Conservation (phyloP, 1,139 yeast genomes). For the Yamadazyma triangularis region DNA sequence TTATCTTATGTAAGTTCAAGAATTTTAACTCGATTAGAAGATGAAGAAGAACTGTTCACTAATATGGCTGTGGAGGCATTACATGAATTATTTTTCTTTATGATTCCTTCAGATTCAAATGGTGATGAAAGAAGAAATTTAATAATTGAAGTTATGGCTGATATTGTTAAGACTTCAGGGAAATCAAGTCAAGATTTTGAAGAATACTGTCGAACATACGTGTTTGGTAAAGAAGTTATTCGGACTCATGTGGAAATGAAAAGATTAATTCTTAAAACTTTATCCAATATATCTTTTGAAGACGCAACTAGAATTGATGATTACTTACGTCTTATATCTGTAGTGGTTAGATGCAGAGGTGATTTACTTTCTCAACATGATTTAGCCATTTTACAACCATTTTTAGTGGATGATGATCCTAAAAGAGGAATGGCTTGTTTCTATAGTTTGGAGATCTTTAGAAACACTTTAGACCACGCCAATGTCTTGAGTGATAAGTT, state of each 20-base stretch:
- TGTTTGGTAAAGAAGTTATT: background rate
- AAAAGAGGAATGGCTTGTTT: constrained; percentile 18
- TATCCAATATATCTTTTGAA: background rate
- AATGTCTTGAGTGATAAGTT: constrained; percentile 49
- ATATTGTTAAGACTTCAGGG: background rate
- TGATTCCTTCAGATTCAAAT: no score
- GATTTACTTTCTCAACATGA: constrained; percentile 59
- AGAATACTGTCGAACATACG: background rate
- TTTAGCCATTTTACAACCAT: constrained; percentile 57
- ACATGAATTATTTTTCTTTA: background rate
- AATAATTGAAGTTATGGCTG: background rate
- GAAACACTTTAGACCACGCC: constrained; percentile 40
- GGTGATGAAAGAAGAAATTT: background rate
- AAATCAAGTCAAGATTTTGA: no score
- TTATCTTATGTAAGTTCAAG: constrained; percentile 44
- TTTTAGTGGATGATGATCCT: constrained; percentile 33
- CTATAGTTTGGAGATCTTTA: constrained; percentile 51
- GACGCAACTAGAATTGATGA: constrained; percentile 1
- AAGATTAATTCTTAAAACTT: background rate
- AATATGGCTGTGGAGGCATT: constrained; percentile 15
- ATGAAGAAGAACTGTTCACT: constrained; percentile 61
- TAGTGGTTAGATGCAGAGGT: constrained; percentile 48
- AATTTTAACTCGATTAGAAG: constrained; percentile 54
- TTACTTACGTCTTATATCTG: constrained; percentile 46
- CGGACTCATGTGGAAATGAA: background rate